phyloP scores from a whole-genome alignment of 306 rosid species.

The Medicago arabica region DNA sequence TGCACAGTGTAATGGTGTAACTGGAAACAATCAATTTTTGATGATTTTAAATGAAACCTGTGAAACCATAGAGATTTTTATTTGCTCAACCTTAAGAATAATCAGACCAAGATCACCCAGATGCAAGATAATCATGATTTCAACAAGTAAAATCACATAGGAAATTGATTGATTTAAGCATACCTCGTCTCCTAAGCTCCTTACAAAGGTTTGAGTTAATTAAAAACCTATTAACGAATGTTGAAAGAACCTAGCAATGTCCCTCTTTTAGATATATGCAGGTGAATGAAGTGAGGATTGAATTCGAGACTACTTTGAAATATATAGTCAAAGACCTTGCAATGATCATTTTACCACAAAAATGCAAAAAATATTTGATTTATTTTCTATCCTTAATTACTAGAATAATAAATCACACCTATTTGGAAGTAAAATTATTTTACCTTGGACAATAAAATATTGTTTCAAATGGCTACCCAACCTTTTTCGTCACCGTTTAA shows the following conservation, averaged over 20 bases:
- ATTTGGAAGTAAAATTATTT: too few species aligned
- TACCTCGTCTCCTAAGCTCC: too few species aligned
- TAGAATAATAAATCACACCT: not conserved
- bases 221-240: too few species aligned
- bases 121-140: too few species aligned
- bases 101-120: too few species aligned
- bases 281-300: not conserved
- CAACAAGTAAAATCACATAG: too few species aligned
- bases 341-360: not conserved
- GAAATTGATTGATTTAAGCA: too few species aligned
- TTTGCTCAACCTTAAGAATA: too few species aligned
- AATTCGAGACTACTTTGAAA: not conserved
- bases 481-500: not conserved
- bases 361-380: too few species aligned
- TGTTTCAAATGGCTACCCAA: not conserved
- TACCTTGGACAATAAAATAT: too few species aligned
- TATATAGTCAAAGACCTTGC: not conserved
- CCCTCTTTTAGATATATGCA: not conserved
- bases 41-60: not conserved
- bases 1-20: not conserved
- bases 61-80: not conserved
- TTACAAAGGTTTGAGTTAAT: too few species aligned
- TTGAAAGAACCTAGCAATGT: not conserved
- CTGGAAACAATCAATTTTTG: not conserved
- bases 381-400: too few species aligned